phyloP scores from a whole-genome alignment of 1,139 yeast species.

The Schwanniomyces etchellsii region DNA sequence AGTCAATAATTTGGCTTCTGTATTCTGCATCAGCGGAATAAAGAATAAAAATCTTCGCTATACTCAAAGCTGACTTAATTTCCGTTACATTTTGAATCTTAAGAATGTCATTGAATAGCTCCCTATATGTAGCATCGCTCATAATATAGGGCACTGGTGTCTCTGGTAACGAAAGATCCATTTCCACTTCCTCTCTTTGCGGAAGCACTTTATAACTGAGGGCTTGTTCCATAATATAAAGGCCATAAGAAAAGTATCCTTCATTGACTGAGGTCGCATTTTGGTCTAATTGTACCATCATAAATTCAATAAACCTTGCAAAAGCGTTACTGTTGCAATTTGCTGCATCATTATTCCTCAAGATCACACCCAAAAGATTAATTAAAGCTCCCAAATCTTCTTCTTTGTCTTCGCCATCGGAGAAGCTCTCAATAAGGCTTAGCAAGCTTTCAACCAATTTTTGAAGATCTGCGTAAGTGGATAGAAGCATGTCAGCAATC shows the following conservation, averaged over 20 bases:
- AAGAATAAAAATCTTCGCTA: slow-evolving; percentile 48
- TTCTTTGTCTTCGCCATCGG: slow-evolving; percentile 8
- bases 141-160: slow-evolving; percentile 14
- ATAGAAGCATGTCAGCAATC: slow-evolving; percentile 42
- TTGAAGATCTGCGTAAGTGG: slow-evolving; percentile 6
- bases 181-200: slow-evolving; percentile 12
- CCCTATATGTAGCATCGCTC: slow-evolving; percentile 20
- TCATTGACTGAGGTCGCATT: slow-evolving; percentile 28
- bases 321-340: slow-evolving; percentile 7
- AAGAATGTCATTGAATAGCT: slow-evolving; percentile 40
- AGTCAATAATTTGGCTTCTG: slow-evolving; percentile 35
- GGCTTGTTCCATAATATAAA: slow-evolving; percentile 45
- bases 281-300: slow-evolving; percentile 28
- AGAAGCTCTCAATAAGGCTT: slow-evolving; percentile 7
- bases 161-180: slow-evolving; percentile 4
- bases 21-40: slow-evolving; percentile 41
- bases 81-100: slow-evolving; percentile 32
- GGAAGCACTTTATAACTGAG: slow-evolving; percentile 44
- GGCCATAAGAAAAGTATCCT: slow-evolving; percentile 47
- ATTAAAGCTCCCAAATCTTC: slow-evolving; percentile 24
- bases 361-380: slow-evolving; percentile 42
- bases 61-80: slow-evolving; percentile 43
- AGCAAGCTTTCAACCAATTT: slow-evolving; percentile 6
- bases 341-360: slow-evolving; percentile 22
- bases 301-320: slow-evolving; percentile 30